A percentile compares a stretch with the other conserved stretches of the same genome.
Evolutionary conservation across 2,329 filamentous ascomycete genomes (phyloP).

Genomic region (Anisogramma anomala): DNA sequence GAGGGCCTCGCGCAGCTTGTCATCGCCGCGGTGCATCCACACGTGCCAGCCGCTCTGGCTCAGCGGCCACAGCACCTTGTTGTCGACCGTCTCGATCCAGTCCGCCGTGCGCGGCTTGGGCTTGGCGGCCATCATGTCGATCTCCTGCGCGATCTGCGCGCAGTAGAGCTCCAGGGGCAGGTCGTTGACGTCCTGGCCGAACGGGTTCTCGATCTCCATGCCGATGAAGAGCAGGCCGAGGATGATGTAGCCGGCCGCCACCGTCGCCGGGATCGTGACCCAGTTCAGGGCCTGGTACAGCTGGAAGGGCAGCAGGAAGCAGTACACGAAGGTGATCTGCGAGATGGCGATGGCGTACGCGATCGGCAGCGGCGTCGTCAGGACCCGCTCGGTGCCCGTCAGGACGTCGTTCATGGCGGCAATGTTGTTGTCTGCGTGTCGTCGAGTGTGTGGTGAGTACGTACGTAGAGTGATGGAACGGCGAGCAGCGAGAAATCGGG

Average conservation of each 20-base stretch:
- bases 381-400: slow-evolving; percentile 57
- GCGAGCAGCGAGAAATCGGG: too few species aligned
- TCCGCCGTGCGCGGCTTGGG: slow-evolving; percentile 38
- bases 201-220: slow-evolving; percentile 59
- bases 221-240: slow-evolving; percentile 56
- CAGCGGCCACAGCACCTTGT: slow-evolving; percentile 30
- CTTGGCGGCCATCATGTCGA: slow-evolving; percentile 49
- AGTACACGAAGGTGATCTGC: slow-evolving; percentile 68
- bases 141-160: slow-evolving; percentile 49
- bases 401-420: slow-evolving; percentile 52
- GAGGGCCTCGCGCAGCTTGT: slow-evolving; percentile 33
- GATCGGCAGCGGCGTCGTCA: slow-evolving; percentile 59
- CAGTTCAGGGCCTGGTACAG: slow-evolving; percentile 48
- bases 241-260: slow-evolving; percentile 60
- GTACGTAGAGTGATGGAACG: too few species aligned
- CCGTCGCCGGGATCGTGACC: slow-evolving; percentile 58
- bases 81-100: slow-evolving; percentile 32
- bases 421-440: slow-evolving; percentile 28
- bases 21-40: slow-evolving; percentile 36
- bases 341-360: slow-evolving; percentile 66
- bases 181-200: slow-evolving; percentile 58
- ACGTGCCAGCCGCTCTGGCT: slow-evolving; percentile 33
- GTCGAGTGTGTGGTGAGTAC: too few species aligned
- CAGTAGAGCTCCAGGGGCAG: slow-evolving; percentile 55
- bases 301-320: slow-evolving; percentile 62